These are phyloP conservation scores for Violaceomyces palustris DNA, from an alignment of 1,284 basidiomycete genomes.

Conservation along the genomic window DNA sequence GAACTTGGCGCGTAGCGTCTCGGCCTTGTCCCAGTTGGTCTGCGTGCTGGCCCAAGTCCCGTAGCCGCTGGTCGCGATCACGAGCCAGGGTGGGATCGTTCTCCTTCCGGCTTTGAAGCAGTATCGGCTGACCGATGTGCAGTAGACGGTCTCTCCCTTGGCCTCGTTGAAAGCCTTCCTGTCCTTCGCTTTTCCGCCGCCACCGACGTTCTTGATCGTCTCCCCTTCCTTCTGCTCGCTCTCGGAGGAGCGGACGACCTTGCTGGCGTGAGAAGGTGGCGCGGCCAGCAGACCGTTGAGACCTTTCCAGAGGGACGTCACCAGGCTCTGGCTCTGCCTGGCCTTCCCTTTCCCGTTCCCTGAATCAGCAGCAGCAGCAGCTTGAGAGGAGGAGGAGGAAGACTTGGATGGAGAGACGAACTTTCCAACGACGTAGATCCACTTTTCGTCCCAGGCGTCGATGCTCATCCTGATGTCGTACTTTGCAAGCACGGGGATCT, in stretches of 20 bases:
- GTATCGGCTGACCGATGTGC: conserved; percentile 35
- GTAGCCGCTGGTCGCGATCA: conserved; percentile 37
- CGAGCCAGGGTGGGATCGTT: conserved; percentile 44
- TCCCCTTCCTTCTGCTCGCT: too few relatives aligned
- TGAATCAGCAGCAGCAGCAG: too few relatives aligned
- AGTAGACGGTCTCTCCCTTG: conserved; percentile 29
- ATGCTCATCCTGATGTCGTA: conserved; percentile 28
- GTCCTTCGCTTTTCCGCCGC: too few relatives aligned
- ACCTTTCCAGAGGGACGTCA: too few relatives aligned
- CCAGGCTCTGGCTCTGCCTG: too few relatives aligned
- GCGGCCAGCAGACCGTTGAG: too few relatives aligned
- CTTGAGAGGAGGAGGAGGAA: too few relatives aligned
- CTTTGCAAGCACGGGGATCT: conserved; percentile 26
- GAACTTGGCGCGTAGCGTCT: conserved; percentile 13
- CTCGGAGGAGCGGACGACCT: too few relatives aligned
- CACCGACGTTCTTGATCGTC: too few relatives aligned
- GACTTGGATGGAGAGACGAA: conserved; percentile 12
- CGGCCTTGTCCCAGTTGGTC: conserved; percentile 38
- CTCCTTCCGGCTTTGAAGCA: conserved; percentile 32
- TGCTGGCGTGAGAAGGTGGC: too few relatives aligned
- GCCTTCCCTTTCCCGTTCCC: too few relatives aligned
- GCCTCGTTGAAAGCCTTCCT: too few relatives aligned
- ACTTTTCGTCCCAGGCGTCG: conserved; percentile 43
- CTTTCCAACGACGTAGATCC: conserved; percentile 31
- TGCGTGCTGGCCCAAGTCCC: conserved; percentile 17